A percentile compares a stretch with the other conserved stretches of the same genome.
Conservation (phyloP, 306 rosid genomes). For the Hippophae tibetana region DNA sequence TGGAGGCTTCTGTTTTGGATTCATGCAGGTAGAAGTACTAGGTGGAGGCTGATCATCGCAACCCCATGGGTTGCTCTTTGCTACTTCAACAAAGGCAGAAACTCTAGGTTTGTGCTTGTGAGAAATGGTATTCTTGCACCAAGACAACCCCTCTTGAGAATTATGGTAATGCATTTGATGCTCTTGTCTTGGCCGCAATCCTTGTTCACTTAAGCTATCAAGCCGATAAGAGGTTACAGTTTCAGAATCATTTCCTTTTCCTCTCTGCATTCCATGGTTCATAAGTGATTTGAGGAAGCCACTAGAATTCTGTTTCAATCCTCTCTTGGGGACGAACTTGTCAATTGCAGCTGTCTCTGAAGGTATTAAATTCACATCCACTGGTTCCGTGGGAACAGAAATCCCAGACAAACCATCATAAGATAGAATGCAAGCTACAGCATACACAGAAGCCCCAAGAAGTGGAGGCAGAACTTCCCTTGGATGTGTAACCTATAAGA, state of each 20-base stretch:
- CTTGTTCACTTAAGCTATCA: no score
- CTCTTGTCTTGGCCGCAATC: no score
- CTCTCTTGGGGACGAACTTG: slow-evolving; percentile 9
- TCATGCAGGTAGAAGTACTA: no score
- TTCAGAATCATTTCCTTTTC: no score
- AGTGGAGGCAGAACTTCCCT: slow-evolving; percentile 51
- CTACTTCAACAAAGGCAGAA: neutral
- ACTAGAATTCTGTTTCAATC: slow-evolving; percentile 17
- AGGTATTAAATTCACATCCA: slow-evolving; percentile 31
- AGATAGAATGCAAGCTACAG: slow-evolving; percentile 52
- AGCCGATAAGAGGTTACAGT: no score
- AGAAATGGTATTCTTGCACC: neutral
- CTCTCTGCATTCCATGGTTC: neutral
- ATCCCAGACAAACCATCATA: slow-evolving; percentile 55
- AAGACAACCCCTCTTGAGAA: no score
- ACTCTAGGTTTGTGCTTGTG: neutral
- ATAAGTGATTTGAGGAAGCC: slow-evolving; percentile 20
- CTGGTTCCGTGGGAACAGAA: slow-evolving; percentile 15
- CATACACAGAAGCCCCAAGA: slow-evolving; percentile 44
- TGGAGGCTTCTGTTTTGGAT: neutral
- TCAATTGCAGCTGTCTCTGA: slow-evolving; percentile 23
- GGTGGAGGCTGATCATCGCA: neutral
- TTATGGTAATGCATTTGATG: no score
- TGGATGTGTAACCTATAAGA: slow-evolving; percentile 58
- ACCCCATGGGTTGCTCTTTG: neutral